Evolutionary conservation across 257 asterid genomes (phyloP), one percentile per base, ranked within the genome.

Genomic region (Parsonsia alboflavescens): DNA sequence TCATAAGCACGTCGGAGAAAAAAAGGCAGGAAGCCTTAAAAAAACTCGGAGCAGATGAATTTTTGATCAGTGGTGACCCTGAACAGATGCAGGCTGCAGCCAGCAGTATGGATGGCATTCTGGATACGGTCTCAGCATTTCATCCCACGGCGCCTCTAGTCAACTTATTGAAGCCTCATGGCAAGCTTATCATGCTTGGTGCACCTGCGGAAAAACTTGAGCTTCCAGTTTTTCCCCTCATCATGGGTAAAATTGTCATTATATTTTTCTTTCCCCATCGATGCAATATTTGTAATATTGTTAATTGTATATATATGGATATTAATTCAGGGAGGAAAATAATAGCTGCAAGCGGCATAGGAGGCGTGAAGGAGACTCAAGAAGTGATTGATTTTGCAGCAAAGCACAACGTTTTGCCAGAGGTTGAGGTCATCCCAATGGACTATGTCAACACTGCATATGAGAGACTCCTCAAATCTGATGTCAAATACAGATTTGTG

Each of bases 81-180:
- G 83, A 78, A 11, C 77, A 83, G 56, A 36, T 88, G 86, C 80
- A 82, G 93, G 88, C 84, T 46, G 93, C 91, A 4, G 73, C 52
- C 0, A 72, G 83, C 16, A 80, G 91, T 2, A 17, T 77, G 75
- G 85, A 81, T 41, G 82, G 82, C 6, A 77, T 78, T 36, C 48
- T 82, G 17, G 85, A 82, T 67, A 78, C 85, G 0, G 82, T 75
- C 22, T 78, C 85, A 6, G 83, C 81, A 42, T 68, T 52, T 66
- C 85, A 82, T 71, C 82, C 83, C n/a, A 2, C 78, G 10, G 10
- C 44, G 73, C 80, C 85, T 24, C 73, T 82, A 76, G 21, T 82
- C 7, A 26, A 11, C 12, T 42, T 82, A 61, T 63, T 82, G 74
- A 82, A 82, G 63, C 17, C 74, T 68, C 57, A 75, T 72, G 85